phyloP scores from a whole-genome alignment of 768 basidiomycete species.

The Trichaptum fuscoviolaceum region DNA sequence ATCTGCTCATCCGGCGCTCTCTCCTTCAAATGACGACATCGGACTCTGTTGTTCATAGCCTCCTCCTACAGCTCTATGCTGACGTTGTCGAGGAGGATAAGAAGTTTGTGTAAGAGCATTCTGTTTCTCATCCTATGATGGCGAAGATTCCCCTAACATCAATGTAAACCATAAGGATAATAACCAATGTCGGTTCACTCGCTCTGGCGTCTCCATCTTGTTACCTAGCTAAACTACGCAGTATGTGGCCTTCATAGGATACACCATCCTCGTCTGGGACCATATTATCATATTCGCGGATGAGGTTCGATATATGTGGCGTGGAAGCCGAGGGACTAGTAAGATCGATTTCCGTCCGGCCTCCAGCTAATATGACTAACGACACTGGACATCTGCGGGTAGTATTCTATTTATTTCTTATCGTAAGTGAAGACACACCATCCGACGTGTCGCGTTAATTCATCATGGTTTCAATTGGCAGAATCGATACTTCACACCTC shows the following conservation, averaged over 20 bases:
- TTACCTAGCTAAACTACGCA: slow-evolving; percentile 16
- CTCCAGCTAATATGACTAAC: background rate
- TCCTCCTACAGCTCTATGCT: background rate
- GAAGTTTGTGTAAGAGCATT: background rate
- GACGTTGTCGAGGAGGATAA: background rate
- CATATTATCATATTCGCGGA: slow-evolving; percentile 47
- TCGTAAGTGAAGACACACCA: background rate
- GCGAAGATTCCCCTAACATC: background rate
- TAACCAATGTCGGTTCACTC: background rate
- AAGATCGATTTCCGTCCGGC: background rate
- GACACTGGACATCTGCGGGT: slow-evolving; percentile 13
- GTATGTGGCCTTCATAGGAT: slow-evolving; percentile 49
- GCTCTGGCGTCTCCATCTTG: background rate
- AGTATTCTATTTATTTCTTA: background rate
- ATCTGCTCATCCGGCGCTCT: background rate
- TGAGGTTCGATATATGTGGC: slow-evolving; percentile 27
- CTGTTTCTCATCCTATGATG: background rate
- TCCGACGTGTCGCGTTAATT: no score
- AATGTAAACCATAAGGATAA: background rate
- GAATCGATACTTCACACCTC: slow-evolving; percentile 63
- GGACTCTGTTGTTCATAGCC: background rate
- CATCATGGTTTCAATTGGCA: slow-evolving; percentile 18
- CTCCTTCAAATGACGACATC: background rate
- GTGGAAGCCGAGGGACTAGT: background rate
- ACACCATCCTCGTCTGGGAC: slow-evolving; percentile 50